phyloP scores from a whole-genome alignment of 352 stramenopile genomes.

The Bremia lactucae region DNA sequence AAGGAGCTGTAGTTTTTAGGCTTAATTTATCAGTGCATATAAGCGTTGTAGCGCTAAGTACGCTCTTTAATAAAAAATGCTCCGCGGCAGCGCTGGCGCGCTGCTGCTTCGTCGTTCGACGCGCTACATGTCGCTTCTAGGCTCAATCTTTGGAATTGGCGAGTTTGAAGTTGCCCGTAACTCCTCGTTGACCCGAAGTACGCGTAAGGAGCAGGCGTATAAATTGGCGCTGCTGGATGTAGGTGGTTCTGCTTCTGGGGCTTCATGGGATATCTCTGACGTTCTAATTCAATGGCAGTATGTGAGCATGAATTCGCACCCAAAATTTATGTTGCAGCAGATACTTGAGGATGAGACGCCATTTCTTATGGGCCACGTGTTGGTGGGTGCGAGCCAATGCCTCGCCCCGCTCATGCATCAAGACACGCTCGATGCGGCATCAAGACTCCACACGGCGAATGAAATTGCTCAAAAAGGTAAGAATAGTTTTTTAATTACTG shows the following conservation, averaged over 20 bases:
- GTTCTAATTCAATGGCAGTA: conserved; percentile 34
- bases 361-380: conserved; percentile 80
- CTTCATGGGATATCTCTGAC: conserved; percentile 3
- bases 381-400: conserved; percentile 65
- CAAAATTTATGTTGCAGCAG: conserved; percentile 63
- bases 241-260: neutral
- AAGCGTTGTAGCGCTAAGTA: no score
- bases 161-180: conserved; percentile 67
- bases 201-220: conserved; percentile 62
- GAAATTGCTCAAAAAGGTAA: conserved; percentile 33
- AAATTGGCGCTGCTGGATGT: conserved; percentile 60
- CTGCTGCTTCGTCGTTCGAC: conserved; percentile 5
- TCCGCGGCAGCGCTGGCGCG: conserved; percentile 1
- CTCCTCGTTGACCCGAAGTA: conserved; percentile 38
- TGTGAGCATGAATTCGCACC: conserved; percentile 69
- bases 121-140: conserved; percentile 52
- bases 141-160: conserved; percentile 72
- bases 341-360: conserved; percentile 42
- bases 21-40: no score
- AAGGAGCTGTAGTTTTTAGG: no score
- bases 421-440: conserved; percentile 43
- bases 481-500: no score
- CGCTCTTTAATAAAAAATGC: no score
- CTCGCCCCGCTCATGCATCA: conserved; percentile 53
- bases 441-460: conserved; percentile 18